Conservation (phyloP, 2,329 filamentous ascomycete species). For the Didymella keratinophila region DNA sequence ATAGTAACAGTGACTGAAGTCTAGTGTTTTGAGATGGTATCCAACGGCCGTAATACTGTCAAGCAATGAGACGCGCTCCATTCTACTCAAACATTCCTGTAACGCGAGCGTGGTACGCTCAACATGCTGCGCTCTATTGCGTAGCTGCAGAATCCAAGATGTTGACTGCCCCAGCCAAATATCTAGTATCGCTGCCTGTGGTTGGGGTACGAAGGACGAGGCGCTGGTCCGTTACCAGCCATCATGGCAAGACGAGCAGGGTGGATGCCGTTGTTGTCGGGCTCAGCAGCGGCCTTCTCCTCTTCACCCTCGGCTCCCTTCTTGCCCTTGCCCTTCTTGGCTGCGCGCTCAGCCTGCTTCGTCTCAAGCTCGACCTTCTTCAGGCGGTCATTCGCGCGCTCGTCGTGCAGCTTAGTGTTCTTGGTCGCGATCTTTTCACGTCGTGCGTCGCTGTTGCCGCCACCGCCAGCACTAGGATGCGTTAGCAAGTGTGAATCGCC, state of each 20-base stretch:
- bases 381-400: conserved; percentile 63
- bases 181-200: conserved; percentile 35
- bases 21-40: conserved; percentile 6
- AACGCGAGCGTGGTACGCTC: not conserved
- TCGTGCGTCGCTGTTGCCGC: conserved; percentile 76
- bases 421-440: conserved; percentile 82
- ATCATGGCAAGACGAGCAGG: conserved; percentile 50
- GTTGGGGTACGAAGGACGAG: conserved; percentile 18
- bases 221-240: conserved; percentile 28
- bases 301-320: conserved; percentile 24
- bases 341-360: conserved; percentile 51
- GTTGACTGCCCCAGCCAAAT: not conserved
- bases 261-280: conserved; percentile 46
- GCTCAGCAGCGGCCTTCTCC: conserved; percentile 27
- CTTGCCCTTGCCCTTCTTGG: conserved; percentile 49
- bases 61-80: not conserved
- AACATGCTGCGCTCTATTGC: not conserved
- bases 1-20: conserved; percentile 5
- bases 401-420: conserved; percentile 82
- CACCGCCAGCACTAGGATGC: conserved; percentile 75
- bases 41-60: conserved; percentile 3
- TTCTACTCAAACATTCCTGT: conserved; percentile 7
- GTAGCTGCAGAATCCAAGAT: not conserved
- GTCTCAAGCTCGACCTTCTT: conserved; percentile 53
- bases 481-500: conserved; percentile 21